Conservation (phyloP, 2,329 filamentous ascomycete species). For the Fusarium oligoseptatum region DNA sequence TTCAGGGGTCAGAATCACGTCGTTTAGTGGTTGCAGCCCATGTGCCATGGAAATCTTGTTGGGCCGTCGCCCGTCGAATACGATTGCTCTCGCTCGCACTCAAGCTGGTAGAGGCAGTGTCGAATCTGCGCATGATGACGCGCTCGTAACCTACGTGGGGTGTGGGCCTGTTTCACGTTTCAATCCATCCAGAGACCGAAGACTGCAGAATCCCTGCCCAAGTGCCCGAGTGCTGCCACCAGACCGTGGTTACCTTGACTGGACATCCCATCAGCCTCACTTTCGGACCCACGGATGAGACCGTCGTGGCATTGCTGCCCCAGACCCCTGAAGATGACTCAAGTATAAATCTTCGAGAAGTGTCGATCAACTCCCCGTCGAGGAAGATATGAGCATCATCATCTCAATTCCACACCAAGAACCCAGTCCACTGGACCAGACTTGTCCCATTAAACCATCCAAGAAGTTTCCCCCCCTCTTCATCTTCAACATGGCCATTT, state of each 20-base stretch:
- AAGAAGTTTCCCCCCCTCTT: neutral
- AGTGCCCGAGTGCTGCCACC: slow-evolving; percentile 28
- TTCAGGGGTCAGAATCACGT: slow-evolving; percentile 4
- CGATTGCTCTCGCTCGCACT: slow-evolving; percentile 5
- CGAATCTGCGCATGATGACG: slow-evolving; percentile 30
- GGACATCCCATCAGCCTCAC: slow-evolving; percentile 41
- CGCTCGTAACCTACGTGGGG: slow-evolving; percentile 32
- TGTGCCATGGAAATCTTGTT: slow-evolving; percentile 33
- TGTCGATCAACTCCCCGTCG: slow-evolving; percentile 24
- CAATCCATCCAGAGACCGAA: slow-evolving; percentile 38
- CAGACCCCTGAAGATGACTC: slow-evolving; percentile 24
- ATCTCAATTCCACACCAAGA: slow-evolving; percentile 8
- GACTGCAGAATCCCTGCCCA: slow-evolving; percentile 30
- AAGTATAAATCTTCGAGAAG: slow-evolving; percentile 42
- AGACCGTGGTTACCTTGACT: slow-evolving; percentile 14
- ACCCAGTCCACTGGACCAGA: neutral
- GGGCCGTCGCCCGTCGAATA: neutral
- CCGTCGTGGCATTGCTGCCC: slow-evolving; percentile 34
- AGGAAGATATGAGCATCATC: slow-evolving; percentile 21
- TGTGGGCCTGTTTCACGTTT: slow-evolving; percentile 43
- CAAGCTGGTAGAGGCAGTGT: slow-evolving; percentile 20
- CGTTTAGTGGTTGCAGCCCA: slow-evolving; percentile 19
- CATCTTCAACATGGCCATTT: slow-evolving; percentile 33
- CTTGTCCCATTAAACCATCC: slow-evolving; percentile 1
- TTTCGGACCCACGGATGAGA: slow-evolving; percentile 34